These are phyloP conservation scores for Fusarium mangiferae DNA, from an alignment of 2,329 filamentous ascomycete genomes.

Conservation along the genomic window DNA sequence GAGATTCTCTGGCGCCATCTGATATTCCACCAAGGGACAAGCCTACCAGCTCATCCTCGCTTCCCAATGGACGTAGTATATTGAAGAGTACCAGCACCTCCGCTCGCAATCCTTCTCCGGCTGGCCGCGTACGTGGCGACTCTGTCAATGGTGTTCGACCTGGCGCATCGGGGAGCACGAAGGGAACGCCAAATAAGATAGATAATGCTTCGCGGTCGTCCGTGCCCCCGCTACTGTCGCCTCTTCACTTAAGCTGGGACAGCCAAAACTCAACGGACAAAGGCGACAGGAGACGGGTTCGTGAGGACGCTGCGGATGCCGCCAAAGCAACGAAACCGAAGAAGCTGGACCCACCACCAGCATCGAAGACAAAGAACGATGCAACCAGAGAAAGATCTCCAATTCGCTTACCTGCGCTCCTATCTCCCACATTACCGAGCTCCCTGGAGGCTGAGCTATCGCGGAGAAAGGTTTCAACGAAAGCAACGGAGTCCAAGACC, in stretches of 20 bases:
- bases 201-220: conserved; percentile 52
- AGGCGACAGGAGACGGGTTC: conserved; percentile 49
- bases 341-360: conserved; percentile 41
- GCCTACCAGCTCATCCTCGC: conserved; percentile 39
- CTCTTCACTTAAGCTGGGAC: conserved; percentile 59
- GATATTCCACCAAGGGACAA: conserved; percentile 48
- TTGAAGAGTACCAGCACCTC: conserved; percentile 45
- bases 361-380: conserved; percentile 43
- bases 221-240: conserved; percentile 65
- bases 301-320: conserved; percentile 44
- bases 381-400: conserved; percentile 53
- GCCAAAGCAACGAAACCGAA: conserved; percentile 46
- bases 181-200: conserved; percentile 51
- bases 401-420: conserved; percentile 57
- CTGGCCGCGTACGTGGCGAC: conserved; percentile 52
- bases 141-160: conserved; percentile 57
- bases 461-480: conserved; percentile 46
- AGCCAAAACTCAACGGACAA: conserved; percentile 49
- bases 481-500: conserved; percentile 23
- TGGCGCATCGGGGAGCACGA: conserved; percentile 47
- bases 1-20: conserved; percentile 41
- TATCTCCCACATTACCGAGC: conserved; percentile 67
- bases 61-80: conserved; percentile 52
- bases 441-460: conserved; percentile 57
- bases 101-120: conserved; percentile 48